These are phyloP conservation scores for Fraxinus angustifolia DNA, from an alignment of 305 asterid species.

Conservation along the genomic window DNA sequence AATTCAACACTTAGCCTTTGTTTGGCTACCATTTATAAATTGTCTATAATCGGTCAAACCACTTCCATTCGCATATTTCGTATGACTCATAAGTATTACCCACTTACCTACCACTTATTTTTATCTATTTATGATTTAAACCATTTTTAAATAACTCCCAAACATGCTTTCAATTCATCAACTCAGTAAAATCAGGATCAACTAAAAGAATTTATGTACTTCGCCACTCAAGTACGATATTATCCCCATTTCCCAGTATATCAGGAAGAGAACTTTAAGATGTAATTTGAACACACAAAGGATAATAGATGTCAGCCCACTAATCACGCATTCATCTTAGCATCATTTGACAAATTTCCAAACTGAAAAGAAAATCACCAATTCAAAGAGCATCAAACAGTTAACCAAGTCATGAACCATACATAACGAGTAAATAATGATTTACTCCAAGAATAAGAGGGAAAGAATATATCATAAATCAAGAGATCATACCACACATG, in stretches of 20 bases:
- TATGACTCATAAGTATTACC: not conserved
- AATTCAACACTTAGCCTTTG: not conserved
- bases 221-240: not conserved
- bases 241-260: not conserved
- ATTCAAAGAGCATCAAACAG: not conserved
- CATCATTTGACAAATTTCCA: not conserved
- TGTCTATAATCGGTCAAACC: not conserved
- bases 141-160: not conserved
- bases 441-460: not conserved
- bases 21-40: not conserved
- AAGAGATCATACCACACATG: conserved; percentile 67
- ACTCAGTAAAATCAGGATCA: not conserved
- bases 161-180: not conserved
- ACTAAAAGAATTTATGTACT: not conserved
- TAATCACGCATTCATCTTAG: not conserved
- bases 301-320: not conserved
- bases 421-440: not conserved
- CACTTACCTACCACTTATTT: not conserved
- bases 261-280: not conserved
- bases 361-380: not conserved
- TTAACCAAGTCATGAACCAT: not conserved
- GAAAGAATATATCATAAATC: not conserved
- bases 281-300: not conserved
- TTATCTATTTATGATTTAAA: not conserved
- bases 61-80: not conserved